phyloP scores from a whole-genome alignment of 2,329 filamentous ascomycete species.

The Geoglossum cookeanum region DNA sequence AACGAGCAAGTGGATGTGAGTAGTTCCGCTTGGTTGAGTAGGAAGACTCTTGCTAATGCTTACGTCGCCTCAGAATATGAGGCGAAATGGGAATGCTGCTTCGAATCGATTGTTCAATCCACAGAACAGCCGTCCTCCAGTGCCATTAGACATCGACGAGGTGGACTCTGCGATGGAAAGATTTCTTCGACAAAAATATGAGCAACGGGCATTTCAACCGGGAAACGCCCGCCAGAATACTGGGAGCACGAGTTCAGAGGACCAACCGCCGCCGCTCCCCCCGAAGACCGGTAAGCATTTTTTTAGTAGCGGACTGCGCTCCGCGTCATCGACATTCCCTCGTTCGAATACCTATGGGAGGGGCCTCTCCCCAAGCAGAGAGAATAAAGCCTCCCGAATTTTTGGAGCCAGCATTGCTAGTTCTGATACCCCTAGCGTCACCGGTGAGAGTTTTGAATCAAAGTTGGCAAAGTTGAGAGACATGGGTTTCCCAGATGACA shows the following conservation, averaged over 20 bases:
- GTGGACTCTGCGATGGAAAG: conserved; percentile 87
- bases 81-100: conserved; percentile 64
- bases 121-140: conserved; percentile 58
- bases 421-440: conserved; percentile 8
- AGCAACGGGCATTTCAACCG: conserved; percentile 37
- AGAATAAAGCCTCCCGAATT: conserved; percentile 20
- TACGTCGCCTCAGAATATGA: conserved; percentile 57
- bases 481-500: conserved; percentile 80
- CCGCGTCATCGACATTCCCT: conserved; percentile 50
- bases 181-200: conserved; percentile 89
- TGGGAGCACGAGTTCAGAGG: conserved; percentile 35
- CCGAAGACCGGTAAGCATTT: conserved; percentile 39
- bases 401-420: conserved; percentile 49
- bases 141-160: conserved; percentile 82
- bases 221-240: conserved; percentile 30
- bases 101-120: conserved; percentile 88
- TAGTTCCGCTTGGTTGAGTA: conserved; percentile 6
- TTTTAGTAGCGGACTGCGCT: conserved; percentile 46
- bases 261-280: conserved; percentile 36
- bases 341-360: conserved; percentile 28
- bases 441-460: conserved; percentile 42
- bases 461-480: conserved; percentile 65
- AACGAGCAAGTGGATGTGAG: conserved; percentile 88
- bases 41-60: neutral
- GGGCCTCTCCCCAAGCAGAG: conserved; percentile 12